phyloP scores from a whole-genome alignment of 1,284 basidiomycete species.

The Cystobasidium sp. region DNA sequence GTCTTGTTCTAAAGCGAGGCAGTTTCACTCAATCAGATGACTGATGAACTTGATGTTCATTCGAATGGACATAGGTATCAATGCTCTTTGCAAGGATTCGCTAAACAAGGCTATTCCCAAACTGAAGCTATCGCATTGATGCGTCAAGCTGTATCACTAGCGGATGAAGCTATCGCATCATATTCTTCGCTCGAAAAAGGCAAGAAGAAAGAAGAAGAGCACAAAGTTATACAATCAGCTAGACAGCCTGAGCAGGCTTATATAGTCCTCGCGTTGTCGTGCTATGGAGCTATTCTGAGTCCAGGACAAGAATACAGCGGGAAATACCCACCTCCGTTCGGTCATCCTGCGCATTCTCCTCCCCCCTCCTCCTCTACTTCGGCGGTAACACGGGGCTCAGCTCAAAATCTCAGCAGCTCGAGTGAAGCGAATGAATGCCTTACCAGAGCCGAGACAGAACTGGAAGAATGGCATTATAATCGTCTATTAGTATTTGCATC shows the following conservation, averaged over 20 bases:
- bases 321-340: conserved; percentile 31
- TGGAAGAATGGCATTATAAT: conserved; percentile 52
- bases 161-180: conserved; percentile 8
- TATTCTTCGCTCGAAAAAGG: background rate
- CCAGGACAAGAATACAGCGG: conserved; percentile 40
- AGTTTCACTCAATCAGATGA: background rate
- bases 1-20: background rate
- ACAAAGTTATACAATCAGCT: too few relatives aligned
- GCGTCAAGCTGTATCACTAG: conserved; percentile 29
- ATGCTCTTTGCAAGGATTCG: conserved; percentile 30
- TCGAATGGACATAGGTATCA: conserved; percentile 19
- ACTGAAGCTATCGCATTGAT: conserved; percentile 5
- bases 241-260: background rate
- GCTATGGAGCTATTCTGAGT: conserved; percentile 30
- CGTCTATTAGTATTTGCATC: conserved; percentile 65
- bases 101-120: conserved; percentile 20
- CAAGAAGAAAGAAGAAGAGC: conserved; percentile 4
- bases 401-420: background rate
- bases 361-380: background rate
- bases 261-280: conserved; percentile 28
- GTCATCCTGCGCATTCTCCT: conserved; percentile 11
- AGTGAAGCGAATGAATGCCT: background rate
- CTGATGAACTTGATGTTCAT: background rate
- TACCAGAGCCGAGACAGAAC: background rate
- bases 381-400: background rate